A percentile compares a stretch with the other conserved stretches of the same genome.
Evolutionary conservation across 306 rosid genomes (phyloP).

Genomic region (Citrullus colocynthis): DNA sequence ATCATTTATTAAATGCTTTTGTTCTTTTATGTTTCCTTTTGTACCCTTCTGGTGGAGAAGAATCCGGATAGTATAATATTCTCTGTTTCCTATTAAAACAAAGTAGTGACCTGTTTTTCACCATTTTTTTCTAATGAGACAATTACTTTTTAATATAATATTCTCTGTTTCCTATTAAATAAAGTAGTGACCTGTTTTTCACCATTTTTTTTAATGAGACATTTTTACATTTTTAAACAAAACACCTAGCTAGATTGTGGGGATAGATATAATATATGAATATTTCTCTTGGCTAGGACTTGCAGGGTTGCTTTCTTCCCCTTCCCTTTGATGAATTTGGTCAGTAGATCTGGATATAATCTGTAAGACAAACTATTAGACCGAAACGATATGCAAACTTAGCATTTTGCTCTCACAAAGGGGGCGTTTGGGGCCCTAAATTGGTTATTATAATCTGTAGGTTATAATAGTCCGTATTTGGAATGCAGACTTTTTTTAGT

Average conservation of each 20-base stretch:
- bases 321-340: neutral
- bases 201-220: neutral
- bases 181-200: neutral
- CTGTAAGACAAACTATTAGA: neutral
- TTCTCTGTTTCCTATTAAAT: neutral
- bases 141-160: neutral
- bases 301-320: neutral
- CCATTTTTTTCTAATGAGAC: neutral
- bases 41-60: neutral
- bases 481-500: too few species aligned
- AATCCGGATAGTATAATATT: neutral
- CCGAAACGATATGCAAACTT: neutral
- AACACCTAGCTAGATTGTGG: neutral
- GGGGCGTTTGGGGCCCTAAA: too few species aligned
- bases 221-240: neutral
- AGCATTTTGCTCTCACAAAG: neutral
- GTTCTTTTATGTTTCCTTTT: neutral
- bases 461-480: too few species aligned
- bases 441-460: too few species aligned
- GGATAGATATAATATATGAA: neutral
- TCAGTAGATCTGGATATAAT: neutral
- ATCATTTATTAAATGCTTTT: neutral
- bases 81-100: neutral
- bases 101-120: neutral
- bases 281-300: neutral